Evolutionary conservation across 2,329 filamentous ascomycete genomes (phyloP), one percentile per base, ranked within the genome.

Genomic region (Trichoderma brevicompactum): DNA sequence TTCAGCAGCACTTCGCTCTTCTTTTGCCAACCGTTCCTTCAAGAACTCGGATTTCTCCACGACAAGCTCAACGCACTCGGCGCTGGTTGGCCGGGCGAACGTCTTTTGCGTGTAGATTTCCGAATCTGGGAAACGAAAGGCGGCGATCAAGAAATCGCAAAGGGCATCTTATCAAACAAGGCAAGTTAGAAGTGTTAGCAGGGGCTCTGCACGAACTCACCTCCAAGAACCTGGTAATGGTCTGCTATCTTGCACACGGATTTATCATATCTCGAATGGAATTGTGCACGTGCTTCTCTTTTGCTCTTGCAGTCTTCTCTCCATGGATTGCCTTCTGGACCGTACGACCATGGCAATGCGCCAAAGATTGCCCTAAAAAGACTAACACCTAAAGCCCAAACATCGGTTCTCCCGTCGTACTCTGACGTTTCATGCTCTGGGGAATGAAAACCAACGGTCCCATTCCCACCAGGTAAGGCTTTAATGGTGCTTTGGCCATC

Each of bases 401-500:
- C 15, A 12, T 52, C 49, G 9, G 49, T 52, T 38, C 49, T 17
- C 3, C 49, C 49, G 15, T 52, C 49, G 9, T 52, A 52, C 6
- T 52, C 32, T 36, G 49, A 38, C 49, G 19, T 34, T 52, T 52
- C 49, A 36, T 52, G 49, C 6, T 38, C 49, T 52, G 49, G 49
- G 2, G 49, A 52, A 52, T 52, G 49, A 1, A 52, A 36, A 1
- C 49, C 49, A 12, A 52, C n/a, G 13, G 49, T 52, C 0, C 49
- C 49, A 19, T 52, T 52, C 1, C 19, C 6, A 17, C 49, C 49
- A 2, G 49, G 49, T 2, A 3, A 6, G 2, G 49, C 49, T 12
- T 52, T 36, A 12, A 52, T 36, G 3, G 32, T 13, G 15, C 15
- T 52, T 12, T 38, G 49, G n/a, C 49, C 32, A 7, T 3, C 28